Evolutionary conservation across 1,284 basidiomycete species (phyloP).

Genomic region (Macrocystidia cucumis): DNA sequence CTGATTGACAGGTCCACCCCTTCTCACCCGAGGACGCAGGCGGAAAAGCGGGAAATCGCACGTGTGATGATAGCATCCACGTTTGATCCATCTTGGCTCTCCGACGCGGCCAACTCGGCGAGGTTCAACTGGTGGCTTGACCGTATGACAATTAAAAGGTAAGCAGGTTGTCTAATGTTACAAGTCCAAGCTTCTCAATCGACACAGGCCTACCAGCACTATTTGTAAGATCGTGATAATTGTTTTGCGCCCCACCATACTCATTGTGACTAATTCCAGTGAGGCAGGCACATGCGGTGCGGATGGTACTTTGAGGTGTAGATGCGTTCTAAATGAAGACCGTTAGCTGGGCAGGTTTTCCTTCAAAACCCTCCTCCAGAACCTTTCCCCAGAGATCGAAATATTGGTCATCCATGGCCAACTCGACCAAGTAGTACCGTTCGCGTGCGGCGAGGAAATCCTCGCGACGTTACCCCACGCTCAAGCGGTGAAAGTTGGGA

Average conservation of each 20-base stretch:
- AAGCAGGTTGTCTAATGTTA: slow-evolving; percentile 3
- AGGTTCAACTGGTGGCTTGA: slow-evolving; percentile 21
- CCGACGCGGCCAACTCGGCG: slow-evolving; percentile 18
- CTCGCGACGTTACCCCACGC: slow-evolving; percentile 29
- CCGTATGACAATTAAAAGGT: slow-evolving; percentile 22
- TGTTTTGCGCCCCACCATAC: slow-evolving; percentile 2
- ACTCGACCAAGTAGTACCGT: slow-evolving; percentile 30
- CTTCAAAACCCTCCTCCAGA: slow-evolving; percentile 23
- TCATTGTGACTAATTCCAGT: slow-evolving; percentile 15
- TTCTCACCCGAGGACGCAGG: slow-evolving; percentile 16
- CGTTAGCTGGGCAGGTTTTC: slow-evolving; percentile 24
- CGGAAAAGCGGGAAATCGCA: slow-evolving; percentile 24
- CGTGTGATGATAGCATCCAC: slow-evolving; percentile 19
- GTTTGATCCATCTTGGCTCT: slow-evolving; percentile 30
- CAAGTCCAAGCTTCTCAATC: background rate
- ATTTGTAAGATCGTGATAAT: slow-evolving; percentile 19
- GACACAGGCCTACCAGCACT: slow-evolving; percentile 17
- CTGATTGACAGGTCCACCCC: slow-evolving; percentile 13
- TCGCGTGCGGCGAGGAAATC: slow-evolving; percentile 24
- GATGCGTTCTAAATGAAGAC: background rate
- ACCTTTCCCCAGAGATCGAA: slow-evolving; percentile 20
- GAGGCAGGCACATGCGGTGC: slow-evolving; percentile 25
- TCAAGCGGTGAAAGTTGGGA: slow-evolving; percentile 23
- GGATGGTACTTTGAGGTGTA: too few species aligned
- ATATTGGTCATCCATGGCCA: slow-evolving; percentile 35